Evolutionary conservation across 2,329 filamentous ascomycete species (phyloP).

Genomic region (Cercospora zeina): DNA sequence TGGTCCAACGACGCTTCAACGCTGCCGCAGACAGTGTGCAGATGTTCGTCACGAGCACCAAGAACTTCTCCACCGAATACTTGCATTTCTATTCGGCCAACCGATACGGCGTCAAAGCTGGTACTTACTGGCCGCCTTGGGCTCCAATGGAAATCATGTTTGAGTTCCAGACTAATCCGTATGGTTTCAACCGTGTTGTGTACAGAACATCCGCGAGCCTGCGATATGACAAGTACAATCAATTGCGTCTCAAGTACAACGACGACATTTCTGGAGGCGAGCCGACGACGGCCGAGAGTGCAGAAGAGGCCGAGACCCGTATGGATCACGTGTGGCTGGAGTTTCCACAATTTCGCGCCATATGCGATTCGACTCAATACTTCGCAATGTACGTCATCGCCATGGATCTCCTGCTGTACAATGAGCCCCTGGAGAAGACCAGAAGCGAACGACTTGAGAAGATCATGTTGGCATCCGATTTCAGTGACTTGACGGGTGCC

Average conservation of each 20-base stretch:
- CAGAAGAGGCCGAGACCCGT: conserved; percentile 59
- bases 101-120: conserved; percentile 80
- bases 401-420: conserved; percentile 91
- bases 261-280: conserved; percentile 76
- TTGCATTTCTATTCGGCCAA: conserved; percentile 93
- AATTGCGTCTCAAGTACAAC: conserved; percentile 92
- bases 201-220: conserved; percentile 94
- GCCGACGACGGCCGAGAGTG: conserved; percentile 45
- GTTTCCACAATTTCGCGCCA: conserved; percentile 88
- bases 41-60: conserved; percentile 95
- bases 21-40: conserved; percentile 97
- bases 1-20: conserved; percentile 91
- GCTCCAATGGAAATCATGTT: conserved; percentile 98
- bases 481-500: conserved; percentile 90
- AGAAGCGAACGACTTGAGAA: conserved; percentile 92
- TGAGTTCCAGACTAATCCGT: conserved; percentile 88
- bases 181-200: conserved; percentile 96
- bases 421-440: conserved; percentile 95
- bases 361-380: conserved; percentile 96
- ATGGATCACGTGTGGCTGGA: conserved; percentile 97
- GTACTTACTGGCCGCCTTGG: conserved; percentile 95
- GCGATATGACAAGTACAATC: conserved; percentile 98
- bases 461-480: conserved; percentile 98
- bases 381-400: conserved; percentile 98
- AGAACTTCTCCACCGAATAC: conserved; percentile 80